Evolutionary conservation across 129 eudicot genomes (phyloP), one percentile per base, ranked within the genome.

Genomic region (Ambrosia trifida): DNA sequence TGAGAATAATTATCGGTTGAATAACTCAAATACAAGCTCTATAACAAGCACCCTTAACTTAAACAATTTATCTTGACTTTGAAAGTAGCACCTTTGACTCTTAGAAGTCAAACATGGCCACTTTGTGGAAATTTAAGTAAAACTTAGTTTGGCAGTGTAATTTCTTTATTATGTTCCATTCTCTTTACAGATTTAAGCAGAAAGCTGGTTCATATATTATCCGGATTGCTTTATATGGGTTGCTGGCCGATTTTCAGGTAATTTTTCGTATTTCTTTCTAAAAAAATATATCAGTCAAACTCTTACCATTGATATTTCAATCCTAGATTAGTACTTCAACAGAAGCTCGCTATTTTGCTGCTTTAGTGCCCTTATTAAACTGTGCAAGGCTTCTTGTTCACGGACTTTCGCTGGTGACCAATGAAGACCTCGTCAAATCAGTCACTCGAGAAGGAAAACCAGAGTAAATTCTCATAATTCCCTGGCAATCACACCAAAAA

Each of bases 201-300:
- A 79, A 94, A 94, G 76, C 83, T 94, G 79, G 99, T 94, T 62
- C 99, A 94, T 73, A 94, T 94, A 73, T 73, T 94, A 64, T 94
- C 99, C 12, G 99, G 99, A 24, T 79, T 94, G 82, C 96, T 94
- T 43, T 94, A 89, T 65, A 79, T 94, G 85, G 97, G 89, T 33
- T 82, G 87, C 68, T 94, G 99, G 99, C 97, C 99, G 32, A 85
- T 94, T 31, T 94, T 85, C 82, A 94, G 99, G 99, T 94, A 79
- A 79, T 35, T 61, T 51, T 7, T 50, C 50, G 16, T 45, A 60
- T 31, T 32, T 68, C 1, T 60, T 69, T 49, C 18, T 20, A 45
- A 10, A 58, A 56, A 45, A 24, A 43, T 31, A 4, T 49, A 54
- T 45, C 30, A 35, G 35, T 49, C 53, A 58, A 63, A 52, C 35